These are phyloP conservation scores for Trichoderma harzianum DNA, from an alignment of 2,329 filamentous ascomycete genomes.

Conservation along the genomic window DNA sequence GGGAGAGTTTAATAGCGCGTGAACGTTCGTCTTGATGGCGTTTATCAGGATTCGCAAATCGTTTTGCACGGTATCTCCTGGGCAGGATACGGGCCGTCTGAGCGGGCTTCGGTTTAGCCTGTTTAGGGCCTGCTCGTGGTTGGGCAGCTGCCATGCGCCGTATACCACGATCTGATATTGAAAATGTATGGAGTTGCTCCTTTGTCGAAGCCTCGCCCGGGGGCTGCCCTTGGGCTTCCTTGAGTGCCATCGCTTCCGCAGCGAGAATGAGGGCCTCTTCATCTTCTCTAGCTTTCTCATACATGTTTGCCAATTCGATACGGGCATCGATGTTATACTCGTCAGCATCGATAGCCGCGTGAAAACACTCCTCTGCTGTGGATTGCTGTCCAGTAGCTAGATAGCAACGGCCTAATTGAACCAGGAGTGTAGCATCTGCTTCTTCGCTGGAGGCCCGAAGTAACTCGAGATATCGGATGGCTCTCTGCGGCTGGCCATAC, in stretches of 20 bases:
- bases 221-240: constrained; percentile 42
- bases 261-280: constrained; percentile 76
- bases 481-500: constrained; percentile 32
- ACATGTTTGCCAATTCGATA: constrained; percentile 77
- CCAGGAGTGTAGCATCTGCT: constrained; percentile 50
- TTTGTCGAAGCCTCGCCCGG: constrained; percentile 20
- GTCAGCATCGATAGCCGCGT: constrained; percentile 70
- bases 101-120: not conserved
- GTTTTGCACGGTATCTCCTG: constrained; percentile 44
- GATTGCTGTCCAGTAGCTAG: constrained; percentile 59
- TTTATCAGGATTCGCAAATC: constrained; percentile 44
- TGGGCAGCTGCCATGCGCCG: constrained; percentile 2
- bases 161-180: not conserved
- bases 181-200: not conserved
- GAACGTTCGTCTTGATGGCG: constrained; percentile 44
- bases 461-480: constrained; percentile 55
- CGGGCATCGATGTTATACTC: constrained; percentile 71
- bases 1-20: constrained; percentile 37
- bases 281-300: constrained; percentile 68
- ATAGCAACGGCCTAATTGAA: constrained; percentile 66
- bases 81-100: constrained; percentile 28
- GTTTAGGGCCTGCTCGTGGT: constrained; percentile 3
- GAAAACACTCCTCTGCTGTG: constrained; percentile 74
- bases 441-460: constrained; percentile 48
- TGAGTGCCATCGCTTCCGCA: constrained; percentile 68